Percentiles rank a stretch among this genome's conserved stretches.
Conservation (phyloP, 495 filamentous ascomycete species). For the Penicillium crystallinum region DNA sequence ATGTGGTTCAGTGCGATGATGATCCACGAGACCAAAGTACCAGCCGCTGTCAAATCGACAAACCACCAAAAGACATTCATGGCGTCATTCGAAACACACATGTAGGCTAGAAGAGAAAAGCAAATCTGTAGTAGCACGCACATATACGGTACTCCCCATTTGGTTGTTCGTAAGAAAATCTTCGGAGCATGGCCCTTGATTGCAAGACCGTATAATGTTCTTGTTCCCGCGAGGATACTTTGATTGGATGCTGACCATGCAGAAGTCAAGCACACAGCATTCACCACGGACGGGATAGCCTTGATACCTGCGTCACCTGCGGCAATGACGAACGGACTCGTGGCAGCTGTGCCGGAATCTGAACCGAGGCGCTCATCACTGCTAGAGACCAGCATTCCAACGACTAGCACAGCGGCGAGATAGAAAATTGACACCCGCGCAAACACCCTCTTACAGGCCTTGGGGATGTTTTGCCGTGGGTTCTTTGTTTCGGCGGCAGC, state of each 20-base stretch:
- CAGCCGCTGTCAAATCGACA: constrained; percentile 50
- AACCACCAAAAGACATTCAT: constrained; percentile 59
- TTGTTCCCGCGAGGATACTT: constrained; percentile 42
- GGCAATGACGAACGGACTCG: constrained; percentile 54
- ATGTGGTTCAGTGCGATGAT: constrained; percentile 53
- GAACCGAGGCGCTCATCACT: constrained; percentile 42
- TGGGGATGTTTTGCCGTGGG: constrained; percentile 41
- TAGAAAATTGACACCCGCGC: constrained; percentile 41
- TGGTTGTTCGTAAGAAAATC: constrained; percentile 51
- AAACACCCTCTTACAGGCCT: constrained; percentile 42
- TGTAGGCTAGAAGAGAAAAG: constrained; percentile 55
- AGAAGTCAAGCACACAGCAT: constrained; percentile 44
- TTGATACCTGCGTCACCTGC: constrained; percentile 36
- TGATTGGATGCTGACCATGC: constrained; percentile 49
- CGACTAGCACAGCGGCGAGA: constrained; percentile 37
- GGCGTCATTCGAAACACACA: constrained; percentile 52
- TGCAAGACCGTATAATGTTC: constrained; percentile 43
- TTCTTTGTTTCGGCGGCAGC: constrained; percentile 46
- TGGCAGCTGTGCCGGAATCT: constrained; percentile 30
- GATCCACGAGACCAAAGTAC: constrained; percentile 52
- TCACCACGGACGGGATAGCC: constrained; percentile 47
- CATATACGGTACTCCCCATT: constrained; percentile 56
- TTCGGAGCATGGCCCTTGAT: constrained; percentile 41
- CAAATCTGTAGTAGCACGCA: constrained; percentile 48
- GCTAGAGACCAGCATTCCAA: constrained; percentile 48